Conservation (phyloP, 345 rosid genomes). For the Eucalyptus cloeziana region DNA sequence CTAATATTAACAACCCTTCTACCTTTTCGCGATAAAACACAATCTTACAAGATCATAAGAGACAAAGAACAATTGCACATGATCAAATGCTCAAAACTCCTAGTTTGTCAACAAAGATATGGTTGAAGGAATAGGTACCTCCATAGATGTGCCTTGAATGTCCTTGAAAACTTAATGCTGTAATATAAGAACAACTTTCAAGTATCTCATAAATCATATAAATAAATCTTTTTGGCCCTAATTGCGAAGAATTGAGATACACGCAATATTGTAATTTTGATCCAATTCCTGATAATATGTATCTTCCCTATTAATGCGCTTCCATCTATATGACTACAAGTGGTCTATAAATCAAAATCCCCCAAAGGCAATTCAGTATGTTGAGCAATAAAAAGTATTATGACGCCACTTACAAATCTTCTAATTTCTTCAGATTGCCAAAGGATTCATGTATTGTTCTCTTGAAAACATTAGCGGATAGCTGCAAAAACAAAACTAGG, state of each 20-base stretch:
- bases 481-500: too few species aligned
- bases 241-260: neutral
- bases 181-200: neutral
- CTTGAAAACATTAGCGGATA: too few species aligned
- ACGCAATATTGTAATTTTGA: slow-evolving; percentile 39
- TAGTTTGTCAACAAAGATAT: slow-evolving; percentile 40
- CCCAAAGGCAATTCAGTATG: neutral
- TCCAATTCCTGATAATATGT: slow-evolving; percentile 87
- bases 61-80: neutral
- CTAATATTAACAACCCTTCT: neutral
- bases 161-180: slow-evolving; percentile 20
- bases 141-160: slow-evolving; percentile 60
- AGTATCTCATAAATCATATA: neutral
- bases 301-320: slow-evolving; percentile 54
- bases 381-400: too few species aligned
- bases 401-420: too few species aligned
- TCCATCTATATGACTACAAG: slow-evolving; percentile 75
- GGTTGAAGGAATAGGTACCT: slow-evolving; percentile 1
- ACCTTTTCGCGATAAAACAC: neutral
- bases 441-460: too few species aligned
- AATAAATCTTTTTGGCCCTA: neutral
- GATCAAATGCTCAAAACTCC: slow-evolving; percentile 34
- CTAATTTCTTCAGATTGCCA: too few species aligned
- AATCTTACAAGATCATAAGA: neutral
- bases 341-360: neutral